These are phyloP conservation scores for Capsicum pubescens DNA, from an alignment of 257 asterid genomes.

Conservation along the genomic window DNA sequence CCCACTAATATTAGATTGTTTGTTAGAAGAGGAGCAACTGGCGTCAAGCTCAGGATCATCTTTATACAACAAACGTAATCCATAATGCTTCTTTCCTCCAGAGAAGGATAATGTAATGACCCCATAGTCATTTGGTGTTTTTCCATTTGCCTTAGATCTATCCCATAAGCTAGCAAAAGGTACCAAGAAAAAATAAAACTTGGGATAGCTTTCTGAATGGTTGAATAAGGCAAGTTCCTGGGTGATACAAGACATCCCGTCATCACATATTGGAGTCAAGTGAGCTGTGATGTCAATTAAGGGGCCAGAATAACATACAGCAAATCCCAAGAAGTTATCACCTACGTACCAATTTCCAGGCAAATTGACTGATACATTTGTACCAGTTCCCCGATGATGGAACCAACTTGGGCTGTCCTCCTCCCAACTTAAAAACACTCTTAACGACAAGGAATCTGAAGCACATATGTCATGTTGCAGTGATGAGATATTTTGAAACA, in stretches of 20 bases:
- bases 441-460: not conserved
- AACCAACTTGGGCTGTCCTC: not conserved
- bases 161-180: conserved; percentile 6
- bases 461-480: no score
- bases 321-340: not conserved
- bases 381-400: not conserved
- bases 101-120: not conserved
- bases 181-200: not conserved
- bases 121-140: conserved; percentile 7
- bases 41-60: not conserved
- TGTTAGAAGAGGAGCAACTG: no score
- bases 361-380: not conserved
- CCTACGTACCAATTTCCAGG: not conserved
- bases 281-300: not conserved
- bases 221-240: accelerated
- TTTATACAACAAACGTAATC: not conserved
- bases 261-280: not conserved
- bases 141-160: conserved; percentile 13
- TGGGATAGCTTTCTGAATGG: not conserved
- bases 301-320: not conserved
- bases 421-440: not conserved
- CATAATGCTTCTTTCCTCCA: not conserved
- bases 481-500: not conserved
- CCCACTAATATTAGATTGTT: no score
- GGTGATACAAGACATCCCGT: not conserved